phyloP scores from a whole-genome alignment of 441 rosid species.

The Pelargonium exstipulatum region DNA sequence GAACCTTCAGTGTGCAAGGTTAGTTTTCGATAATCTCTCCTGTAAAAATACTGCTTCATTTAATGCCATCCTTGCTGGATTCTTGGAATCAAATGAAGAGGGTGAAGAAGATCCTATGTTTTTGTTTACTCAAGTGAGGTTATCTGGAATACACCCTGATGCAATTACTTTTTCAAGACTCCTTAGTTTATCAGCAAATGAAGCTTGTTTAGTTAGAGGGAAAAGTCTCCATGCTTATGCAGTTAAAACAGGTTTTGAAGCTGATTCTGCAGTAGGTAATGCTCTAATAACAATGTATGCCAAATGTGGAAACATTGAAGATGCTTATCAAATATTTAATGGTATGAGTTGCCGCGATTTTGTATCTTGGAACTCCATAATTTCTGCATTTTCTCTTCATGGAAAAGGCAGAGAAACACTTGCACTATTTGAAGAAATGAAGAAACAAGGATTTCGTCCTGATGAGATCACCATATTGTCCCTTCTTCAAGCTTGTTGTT shows the following conservation, averaged over 20 bases:
- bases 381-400: slow-evolving; percentile 35
- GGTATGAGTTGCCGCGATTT: slow-evolving; percentile 15
- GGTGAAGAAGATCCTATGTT: slow-evolving; percentile 23
- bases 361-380: slow-evolving; percentile 35
- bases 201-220: slow-evolving; percentile 27
- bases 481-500: slow-evolving; percentile 39
- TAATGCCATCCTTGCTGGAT: slow-evolving; percentile 32
- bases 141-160: slow-evolving; percentile 25
- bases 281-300: slow-evolving; percentile 39
- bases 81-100: slow-evolving; percentile 17
- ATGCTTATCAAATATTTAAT: slow-evolving; percentile 24
- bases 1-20: slow-evolving; percentile 24
- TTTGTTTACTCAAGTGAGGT: slow-evolving; percentile 24
- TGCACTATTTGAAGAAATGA: slow-evolving; percentile 31
- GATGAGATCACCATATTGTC: not conserved
- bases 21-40: slow-evolving; percentile 24
- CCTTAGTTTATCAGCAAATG: slow-evolving; percentile 26
- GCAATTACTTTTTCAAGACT: slow-evolving; percentile 30
- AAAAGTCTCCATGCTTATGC: slow-evolving; percentile 29
- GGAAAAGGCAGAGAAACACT: slow-evolving; percentile 29
- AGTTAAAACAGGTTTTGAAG: slow-evolving; percentile 23
- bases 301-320: slow-evolving; percentile 34
- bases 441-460: slow-evolving; percentile 1
- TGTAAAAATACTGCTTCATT: slow-evolving; percentile 20
- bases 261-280: slow-evolving; percentile 19